These are phyloP conservation scores for Arabidopsis thaliana DNA, from an alignment of 345 rosid species.

Conservation along the genomic window DNA sequence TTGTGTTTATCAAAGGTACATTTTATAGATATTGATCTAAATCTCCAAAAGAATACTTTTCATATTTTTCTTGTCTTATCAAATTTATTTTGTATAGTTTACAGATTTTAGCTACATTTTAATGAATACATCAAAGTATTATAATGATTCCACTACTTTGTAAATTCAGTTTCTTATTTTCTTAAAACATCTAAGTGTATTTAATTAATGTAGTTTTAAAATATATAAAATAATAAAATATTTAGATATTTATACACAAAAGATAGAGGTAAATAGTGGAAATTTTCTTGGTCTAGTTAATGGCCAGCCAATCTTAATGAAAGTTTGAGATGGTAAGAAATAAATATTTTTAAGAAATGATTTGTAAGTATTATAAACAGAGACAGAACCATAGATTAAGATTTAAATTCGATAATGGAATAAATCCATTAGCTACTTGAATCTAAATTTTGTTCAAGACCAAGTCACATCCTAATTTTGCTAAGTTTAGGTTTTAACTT, in stretches of 20 bases:
- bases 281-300: not conserved
- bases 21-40: no score
- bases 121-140: not conserved
- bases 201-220: not conserved
- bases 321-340: not conserved
- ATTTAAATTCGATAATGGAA: not conserved
- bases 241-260: not conserved
- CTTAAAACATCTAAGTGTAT: not conserved
- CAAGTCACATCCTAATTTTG: constrained; percentile 33
- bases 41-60: not conserved
- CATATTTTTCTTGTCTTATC: not conserved
- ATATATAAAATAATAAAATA: not conserved
- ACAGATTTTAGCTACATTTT: not conserved
- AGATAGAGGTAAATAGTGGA: not conserved
- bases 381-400: not conserved
- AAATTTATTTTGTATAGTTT: not conserved
- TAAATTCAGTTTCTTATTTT: not conserved
- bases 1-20: no score
- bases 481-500: constrained; percentile 16
- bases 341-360: not conserved
- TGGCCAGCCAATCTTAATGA: not conserved
- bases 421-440: constrained; percentile 17
- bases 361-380: not conserved
- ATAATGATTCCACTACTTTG: not conserved
- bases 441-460: constrained; percentile 23